These are phyloP conservation scores for Penicillium angulare DNA, from an alignment of 495 filamentous ascomycete genomes.

Conservation along the genomic window DNA sequence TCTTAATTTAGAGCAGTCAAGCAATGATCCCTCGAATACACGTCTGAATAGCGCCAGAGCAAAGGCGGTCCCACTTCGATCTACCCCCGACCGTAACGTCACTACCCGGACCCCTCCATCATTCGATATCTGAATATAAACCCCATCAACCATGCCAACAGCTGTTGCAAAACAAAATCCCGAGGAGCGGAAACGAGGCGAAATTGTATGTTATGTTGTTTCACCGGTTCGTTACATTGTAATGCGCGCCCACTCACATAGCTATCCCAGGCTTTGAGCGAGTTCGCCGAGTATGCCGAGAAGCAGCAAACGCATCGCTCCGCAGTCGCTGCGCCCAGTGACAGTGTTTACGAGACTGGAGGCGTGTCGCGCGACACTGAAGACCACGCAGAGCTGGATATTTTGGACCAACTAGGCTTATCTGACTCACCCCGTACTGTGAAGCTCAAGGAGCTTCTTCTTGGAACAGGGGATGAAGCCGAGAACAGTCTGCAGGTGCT, in stretches of 20 bases:
- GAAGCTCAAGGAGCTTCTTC: constrained; percentile 72
- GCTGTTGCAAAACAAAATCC: constrained; percentile 55
- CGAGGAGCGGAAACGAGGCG: constrained; percentile 81
- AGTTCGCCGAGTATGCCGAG: constrained; percentile 97
- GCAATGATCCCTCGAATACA: constrained; percentile 52
- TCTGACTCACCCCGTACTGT: constrained; percentile 68
- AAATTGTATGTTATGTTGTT: constrained; percentile 57
- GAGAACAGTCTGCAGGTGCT: constrained; percentile 62
- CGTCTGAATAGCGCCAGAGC: constrained; percentile 29
- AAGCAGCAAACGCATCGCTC: constrained; percentile 78
- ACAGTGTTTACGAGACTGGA: constrained; percentile 43
- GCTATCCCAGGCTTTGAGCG: constrained; percentile 72
- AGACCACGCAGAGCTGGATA: constrained; percentile 88
- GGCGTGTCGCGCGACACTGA: constrained; percentile 46
- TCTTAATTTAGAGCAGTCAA: constrained; percentile 12
- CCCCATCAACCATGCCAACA: constrained; percentile 29
- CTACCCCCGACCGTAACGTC: constrained; percentile 25
- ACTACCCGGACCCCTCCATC: constrained; percentile 16
- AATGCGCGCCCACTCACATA: constrained; percentile 4
- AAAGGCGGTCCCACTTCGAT: constrained; percentile 12
- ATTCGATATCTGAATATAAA: constrained; percentile 7
- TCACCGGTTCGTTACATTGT: background rate
- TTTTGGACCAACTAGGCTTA: constrained; percentile 82
- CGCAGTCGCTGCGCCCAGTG: constrained; percentile 37
- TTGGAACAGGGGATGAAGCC: constrained; percentile 58